Conservation (phyloP, 108 stramenopile genomes). For the Nitzschia sp. region DNA sequence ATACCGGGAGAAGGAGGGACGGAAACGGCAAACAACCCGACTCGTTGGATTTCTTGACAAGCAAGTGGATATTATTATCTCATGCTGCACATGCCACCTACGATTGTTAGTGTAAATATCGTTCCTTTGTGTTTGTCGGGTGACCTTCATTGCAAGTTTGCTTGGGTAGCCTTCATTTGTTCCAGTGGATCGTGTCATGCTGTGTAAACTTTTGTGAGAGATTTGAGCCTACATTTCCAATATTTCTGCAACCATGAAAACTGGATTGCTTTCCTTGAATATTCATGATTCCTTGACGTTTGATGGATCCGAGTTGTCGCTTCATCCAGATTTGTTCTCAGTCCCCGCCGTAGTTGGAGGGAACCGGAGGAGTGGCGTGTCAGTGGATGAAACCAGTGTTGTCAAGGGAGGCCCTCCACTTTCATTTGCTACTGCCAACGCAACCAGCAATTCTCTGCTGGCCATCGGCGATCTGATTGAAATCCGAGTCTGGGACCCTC, state of each 20-base stretch:
- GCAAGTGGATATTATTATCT: no score
- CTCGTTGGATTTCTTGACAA: no score
- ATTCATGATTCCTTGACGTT: slow-evolving; percentile 83
- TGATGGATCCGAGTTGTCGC: slow-evolving; percentile 75
- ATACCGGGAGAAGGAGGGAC: no score
- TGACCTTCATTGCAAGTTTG: no score
- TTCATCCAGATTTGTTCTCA: slow-evolving; percentile 80
- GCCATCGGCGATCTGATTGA: slow-evolving; percentile 71
- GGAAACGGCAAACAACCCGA: no score
- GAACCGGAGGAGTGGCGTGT: not conserved
- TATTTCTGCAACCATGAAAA: slow-evolving; percentile 30
- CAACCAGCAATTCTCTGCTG: slow-evolving; percentile 18
- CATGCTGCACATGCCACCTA: no score
- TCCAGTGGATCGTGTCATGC: no score
- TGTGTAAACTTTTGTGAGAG: no score
- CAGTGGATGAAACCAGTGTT: slow-evolving; percentile 7
- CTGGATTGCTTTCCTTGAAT: slow-evolving; percentile 70
- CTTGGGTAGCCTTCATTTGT: no score
- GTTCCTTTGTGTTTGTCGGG: no score
- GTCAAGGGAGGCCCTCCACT: slow-evolving; percentile 13
- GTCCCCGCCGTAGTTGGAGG: not conserved
- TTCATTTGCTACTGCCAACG: slow-evolving; percentile 29
- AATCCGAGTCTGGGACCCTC: slow-evolving; percentile 80
- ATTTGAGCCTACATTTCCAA: no score
- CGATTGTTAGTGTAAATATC: no score